Evolutionary conservation across 2,329 filamentous ascomycete species (phyloP).

Genomic region (Colletotrichum coccodes): DNA sequence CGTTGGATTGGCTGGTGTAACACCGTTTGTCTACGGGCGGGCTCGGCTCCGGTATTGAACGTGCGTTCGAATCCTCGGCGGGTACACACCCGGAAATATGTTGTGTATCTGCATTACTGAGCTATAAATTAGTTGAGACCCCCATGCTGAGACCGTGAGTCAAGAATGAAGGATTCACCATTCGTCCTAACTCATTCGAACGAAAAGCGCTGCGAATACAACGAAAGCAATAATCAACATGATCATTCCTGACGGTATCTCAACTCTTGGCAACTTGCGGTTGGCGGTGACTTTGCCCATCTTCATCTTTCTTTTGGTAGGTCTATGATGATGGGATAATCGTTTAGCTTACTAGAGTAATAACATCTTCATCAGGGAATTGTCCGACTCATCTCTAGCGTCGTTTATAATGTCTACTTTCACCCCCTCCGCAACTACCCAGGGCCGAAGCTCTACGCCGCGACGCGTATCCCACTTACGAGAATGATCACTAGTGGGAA

Average conservation of each 20-base stretch:
- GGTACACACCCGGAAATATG: constrained; percentile 6
- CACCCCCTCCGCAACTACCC: constrained; percentile 46
- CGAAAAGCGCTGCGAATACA: not conserved
- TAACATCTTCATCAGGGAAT: not conserved
- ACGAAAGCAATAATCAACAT: not conserved
- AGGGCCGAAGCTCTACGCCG: constrained; percentile 38
- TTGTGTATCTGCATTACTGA: not conserved
- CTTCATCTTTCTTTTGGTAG: constrained; percentile 7
- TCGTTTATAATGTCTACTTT: constrained; percentile 44
- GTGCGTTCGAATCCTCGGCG: constrained; percentile 2
- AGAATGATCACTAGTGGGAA: constrained; percentile 8
- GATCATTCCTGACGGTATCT: constrained; percentile 21
- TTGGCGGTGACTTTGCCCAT: constrained; percentile 17
- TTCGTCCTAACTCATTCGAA: not conserved
- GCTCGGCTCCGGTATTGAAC: constrained; percentile 1
- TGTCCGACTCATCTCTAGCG: constrained; percentile 1
- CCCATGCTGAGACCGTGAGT: not conserved
- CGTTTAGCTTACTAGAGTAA: no score
- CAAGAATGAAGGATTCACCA: not conserved
- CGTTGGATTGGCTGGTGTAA: constrained; percentile 8
- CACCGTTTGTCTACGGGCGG: constrained; percentile 3
- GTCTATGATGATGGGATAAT: not conserved
- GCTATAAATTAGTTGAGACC: not conserved
- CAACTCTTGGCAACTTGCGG: constrained; percentile 6
- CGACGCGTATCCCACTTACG: constrained; percentile 8